Base-by-base conservation (phyloP, 164 flowering plant genomes). In the Cinnamomum chago region DNA sequence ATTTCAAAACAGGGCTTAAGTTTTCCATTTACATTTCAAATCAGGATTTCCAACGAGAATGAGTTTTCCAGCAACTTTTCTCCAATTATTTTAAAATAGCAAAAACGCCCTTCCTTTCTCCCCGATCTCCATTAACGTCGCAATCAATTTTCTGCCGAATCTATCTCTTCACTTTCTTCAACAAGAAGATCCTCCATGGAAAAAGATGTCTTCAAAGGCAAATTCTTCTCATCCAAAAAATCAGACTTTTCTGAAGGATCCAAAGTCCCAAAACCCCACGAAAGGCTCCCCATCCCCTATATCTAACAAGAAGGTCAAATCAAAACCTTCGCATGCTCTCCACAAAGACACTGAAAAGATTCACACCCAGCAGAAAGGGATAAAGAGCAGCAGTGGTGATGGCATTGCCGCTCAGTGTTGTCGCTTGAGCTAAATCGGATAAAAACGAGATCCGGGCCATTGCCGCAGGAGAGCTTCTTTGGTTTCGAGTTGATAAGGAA, bases 391-490 rank as follows among this genome's bases (percentile, higher is more conserved):
- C 87, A 9, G 30, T 66, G 22, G 22, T 17, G 60, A 3, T 50
- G 58, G 88, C 85, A 10, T 88, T 97, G 6, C 97, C 97, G 6
- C 82, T 94, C 17, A 73, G 88, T 76, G 98, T 97, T 2, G 2
- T 92, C 97, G 1, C 78, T 92, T 62, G 97, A 97, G 35, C 73
- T 96, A 85, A 91, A 93, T 76, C 78, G 88, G 86, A 96, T 96
- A 3, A 96, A 96, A 85, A 94, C 97, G 55, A 82, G 98, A 81
- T 96, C 99, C 2, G 97, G 97, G 78, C 99, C 97, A 30, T 3
- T 30, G 33, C 4, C 33, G 4, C 33, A 92, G 87, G 98, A 94
- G 87, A 92, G 94, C 77, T 92, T 94, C 79, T 91, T 88, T 25
- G 88, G 52, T 74, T 67, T 50, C 65, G 66, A 1, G 65, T 40